Evolutionary conservation across 1,284 basidiomycete genomes (phyloP).

Genomic region (Laetiporus sulphureus): DNA sequence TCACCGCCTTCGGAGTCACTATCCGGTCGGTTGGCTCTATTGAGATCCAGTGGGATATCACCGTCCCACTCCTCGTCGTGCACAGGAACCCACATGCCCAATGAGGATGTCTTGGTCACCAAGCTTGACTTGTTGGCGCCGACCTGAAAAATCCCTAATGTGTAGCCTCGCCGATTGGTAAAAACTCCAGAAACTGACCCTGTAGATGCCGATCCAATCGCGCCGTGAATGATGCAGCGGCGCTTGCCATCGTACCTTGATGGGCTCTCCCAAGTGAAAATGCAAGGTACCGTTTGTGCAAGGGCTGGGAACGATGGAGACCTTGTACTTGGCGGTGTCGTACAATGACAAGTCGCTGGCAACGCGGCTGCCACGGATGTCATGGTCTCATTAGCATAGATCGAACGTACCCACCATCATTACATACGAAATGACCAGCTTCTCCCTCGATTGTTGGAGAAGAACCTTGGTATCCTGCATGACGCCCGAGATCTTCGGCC

Average conservation of each 20-base stretch:
- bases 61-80: conserved; percentile 93
- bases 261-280: conserved; percentile 90
- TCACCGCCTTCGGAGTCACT: conserved; percentile 52
- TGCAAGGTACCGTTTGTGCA: conserved; percentile 41
- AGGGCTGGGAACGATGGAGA: conserved; percentile 59
- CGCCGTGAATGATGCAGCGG: conserved; percentile 85
- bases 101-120: conserved; percentile 82
- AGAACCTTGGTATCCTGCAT: conserved; percentile 90
- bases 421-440: conserved; percentile 80
- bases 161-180: not conserved
- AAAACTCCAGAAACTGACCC: conserved; percentile 34
- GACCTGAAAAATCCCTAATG: conserved; percentile 39
- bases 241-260: conserved; percentile 83
- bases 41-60: conserved; percentile 59
- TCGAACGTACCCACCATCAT: too few species aligned
- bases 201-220: conserved; percentile 96
- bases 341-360: conserved; percentile 75
- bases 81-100: conserved; percentile 92
- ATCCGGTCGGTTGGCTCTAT: conserved; percentile 28
- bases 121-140: conserved; percentile 80
- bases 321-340: conserved; percentile 74
- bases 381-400: too few species aligned
- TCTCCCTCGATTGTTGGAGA: conserved; percentile 86
- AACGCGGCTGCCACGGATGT: conserved; percentile 60
- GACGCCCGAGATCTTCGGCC: conserved; percentile 68